These are phyloP conservation scores for Solanum arcanum DNA, from an alignment of 257 asterid genomes.

Conservation along the genomic window DNA sequence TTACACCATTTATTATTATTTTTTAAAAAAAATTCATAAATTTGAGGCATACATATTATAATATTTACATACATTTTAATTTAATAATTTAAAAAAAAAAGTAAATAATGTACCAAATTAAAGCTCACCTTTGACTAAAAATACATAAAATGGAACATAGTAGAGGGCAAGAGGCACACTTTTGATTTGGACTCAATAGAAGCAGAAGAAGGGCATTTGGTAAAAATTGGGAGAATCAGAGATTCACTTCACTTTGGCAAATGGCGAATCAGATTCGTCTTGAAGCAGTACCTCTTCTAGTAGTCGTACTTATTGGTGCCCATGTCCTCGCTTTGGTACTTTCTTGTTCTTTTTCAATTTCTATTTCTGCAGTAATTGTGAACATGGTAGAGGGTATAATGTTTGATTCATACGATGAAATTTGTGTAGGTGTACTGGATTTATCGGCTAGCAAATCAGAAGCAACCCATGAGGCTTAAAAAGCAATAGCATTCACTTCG, in stretches of 20 bases:
- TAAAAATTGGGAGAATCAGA: neutral
- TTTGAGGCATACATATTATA: neutral
- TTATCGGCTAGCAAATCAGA: neutral
- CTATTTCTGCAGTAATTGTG: neutral
- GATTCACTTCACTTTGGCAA: neutral
- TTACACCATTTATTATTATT: neutral
- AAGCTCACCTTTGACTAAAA: neutral
- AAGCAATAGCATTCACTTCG: neutral
- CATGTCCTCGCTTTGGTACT: constrained; percentile 29
- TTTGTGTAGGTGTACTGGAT: constrained; percentile 2
- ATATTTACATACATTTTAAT: neutral
- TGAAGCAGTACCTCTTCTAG: constrained; percentile 36
- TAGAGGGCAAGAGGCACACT: neutral
- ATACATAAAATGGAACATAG: neutral
- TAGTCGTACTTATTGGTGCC: constrained; percentile 37
- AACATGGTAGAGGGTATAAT: neutral
- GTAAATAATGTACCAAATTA: neutral
- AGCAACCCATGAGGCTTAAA: neutral
- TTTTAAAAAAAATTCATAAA: neutral
- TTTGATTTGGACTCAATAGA: neutral
- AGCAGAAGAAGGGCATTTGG: neutral
- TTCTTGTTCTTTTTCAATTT: neutral
- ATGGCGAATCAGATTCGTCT: constrained; percentile 37
- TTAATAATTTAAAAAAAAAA: neutral
- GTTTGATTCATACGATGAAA: neutral